A percentile compares a stretch with the other conserved stretches of the same genome.
Conservation (phyloP, 1,284 basidiomycete genomes). For the Malassezia obtusa region DNA sequence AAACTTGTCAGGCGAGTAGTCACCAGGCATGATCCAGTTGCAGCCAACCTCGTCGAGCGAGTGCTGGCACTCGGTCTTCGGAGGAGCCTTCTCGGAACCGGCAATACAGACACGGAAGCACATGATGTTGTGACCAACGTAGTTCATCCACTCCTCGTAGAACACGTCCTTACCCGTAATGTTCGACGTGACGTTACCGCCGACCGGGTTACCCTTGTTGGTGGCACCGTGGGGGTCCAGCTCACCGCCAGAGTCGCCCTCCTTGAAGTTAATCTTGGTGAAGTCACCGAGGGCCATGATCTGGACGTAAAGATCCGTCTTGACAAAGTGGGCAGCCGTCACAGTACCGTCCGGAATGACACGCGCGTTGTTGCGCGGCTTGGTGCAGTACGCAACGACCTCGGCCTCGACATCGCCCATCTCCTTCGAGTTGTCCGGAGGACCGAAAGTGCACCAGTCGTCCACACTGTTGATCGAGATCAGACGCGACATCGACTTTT, state of each 20-base stretch:
- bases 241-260: conserved; percentile 41
- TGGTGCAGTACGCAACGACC: conserved; percentile 66
- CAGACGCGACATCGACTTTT: conserved; percentile 38
- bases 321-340: conserved; percentile 44
- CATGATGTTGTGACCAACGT: conserved; percentile 35
- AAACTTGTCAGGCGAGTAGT: conserved; percentile 37
- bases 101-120: conserved; percentile 48
- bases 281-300: conserved; percentile 50
- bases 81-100: conserved; percentile 30
- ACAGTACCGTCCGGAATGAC: conserved; percentile 47
- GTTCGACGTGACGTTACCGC: conserved; percentile 54
- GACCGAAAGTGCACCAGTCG: conserved; percentile 48
- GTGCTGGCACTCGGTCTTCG: conserved; percentile 41
- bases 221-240: conserved; percentile 48
- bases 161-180: conserved; percentile 51
- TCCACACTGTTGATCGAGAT: conserved; percentile 43
- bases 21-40: conserved; percentile 49
- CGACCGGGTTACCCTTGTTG: conserved; percentile 52
- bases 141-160: conserved; percentile 54
- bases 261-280: conserved; percentile 38
- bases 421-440: conserved; percentile 50
- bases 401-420: conserved; percentile 61
- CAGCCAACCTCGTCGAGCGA: conserved; percentile 46
- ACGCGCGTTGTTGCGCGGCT: conserved; percentile 46
- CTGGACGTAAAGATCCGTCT: conserved; percentile 50